Evolutionary conservation across 148 eudicot genomes (phyloP).

Genomic region (Diospyros kaki): DNA sequence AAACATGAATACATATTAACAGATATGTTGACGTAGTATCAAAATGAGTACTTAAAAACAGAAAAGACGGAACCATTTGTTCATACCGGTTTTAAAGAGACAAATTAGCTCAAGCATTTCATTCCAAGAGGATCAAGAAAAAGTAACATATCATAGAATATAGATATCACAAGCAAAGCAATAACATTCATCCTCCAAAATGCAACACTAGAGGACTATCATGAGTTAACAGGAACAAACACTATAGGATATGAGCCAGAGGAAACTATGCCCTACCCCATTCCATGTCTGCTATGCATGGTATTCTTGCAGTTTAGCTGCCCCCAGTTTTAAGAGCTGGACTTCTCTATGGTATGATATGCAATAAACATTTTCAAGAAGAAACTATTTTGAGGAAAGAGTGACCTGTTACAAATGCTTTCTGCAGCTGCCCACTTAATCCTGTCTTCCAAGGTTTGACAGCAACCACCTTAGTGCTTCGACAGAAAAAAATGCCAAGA

Average conservation of each 20-base stretch:
- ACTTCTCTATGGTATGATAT: background rate
- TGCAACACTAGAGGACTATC: background rate
- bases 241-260: no score
- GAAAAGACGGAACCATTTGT: background rate
- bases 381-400: background rate
- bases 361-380: background rate
- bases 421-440: constrained; percentile 82
- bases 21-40: background rate
- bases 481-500: constrained; percentile 31
- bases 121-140: background rate
- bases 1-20: constrained; percentile 5
- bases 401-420: constrained; percentile 75
- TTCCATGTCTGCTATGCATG: background rate
- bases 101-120: background rate
- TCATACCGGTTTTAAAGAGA: background rate
- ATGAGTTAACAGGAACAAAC: background rate
- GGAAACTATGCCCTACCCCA: no score
- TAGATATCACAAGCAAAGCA: background rate
- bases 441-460: constrained; percentile 89
- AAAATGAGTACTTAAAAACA: background rate
- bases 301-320: background rate
- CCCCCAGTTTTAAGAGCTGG: background rate
- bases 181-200: background rate
- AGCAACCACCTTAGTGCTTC: constrained; percentile 48
- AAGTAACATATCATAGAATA: background rate